These are phyloP conservation scores for Asterochloris sp. DNA, from an alignment of 139 green algal species.

Conservation along the genomic window DNA sequence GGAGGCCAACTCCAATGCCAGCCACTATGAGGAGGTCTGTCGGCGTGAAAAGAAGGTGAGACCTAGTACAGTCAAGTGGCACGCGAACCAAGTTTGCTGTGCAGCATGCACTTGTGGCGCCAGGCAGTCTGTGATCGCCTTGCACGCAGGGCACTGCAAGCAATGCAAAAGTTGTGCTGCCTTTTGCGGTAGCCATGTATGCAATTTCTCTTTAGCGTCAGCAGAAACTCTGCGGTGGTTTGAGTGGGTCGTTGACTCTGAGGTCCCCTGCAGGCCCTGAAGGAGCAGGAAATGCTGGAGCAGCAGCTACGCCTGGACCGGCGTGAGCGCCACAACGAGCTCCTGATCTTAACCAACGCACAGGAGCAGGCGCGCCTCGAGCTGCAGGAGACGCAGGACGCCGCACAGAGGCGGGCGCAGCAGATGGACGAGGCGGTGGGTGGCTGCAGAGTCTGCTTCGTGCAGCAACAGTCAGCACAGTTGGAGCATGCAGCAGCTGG, in stretches of 20 bases:
- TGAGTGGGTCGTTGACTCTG: background rate
- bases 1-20: slow-evolving; percentile 25
- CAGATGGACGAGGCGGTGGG: background rate
- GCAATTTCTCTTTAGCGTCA: too few relatives aligned
- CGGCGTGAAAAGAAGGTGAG: slow-evolving; percentile 7
- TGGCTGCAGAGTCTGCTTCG: background rate
- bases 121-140: too few relatives aligned
- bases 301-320: slow-evolving; percentile 29
- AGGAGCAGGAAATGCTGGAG: slow-evolving; percentile 27
- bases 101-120: too few relatives aligned
- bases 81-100: too few relatives aligned
- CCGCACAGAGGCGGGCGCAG: background rate
- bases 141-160: too few relatives aligned
- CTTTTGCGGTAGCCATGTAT: too few relatives aligned
- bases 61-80: too few relatives aligned
- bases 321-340: slow-evolving; percentile 21
- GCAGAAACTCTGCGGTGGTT: too few relatives aligned
- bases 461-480: too few relatives aligned
- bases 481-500: too few relatives aligned
- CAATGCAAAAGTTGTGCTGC: too few relatives aligned
- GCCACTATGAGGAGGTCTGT: slow-evolving; percentile 30
- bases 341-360: background rate
- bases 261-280: slow-evolving; percentile 8
- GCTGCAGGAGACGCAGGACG: slow-evolving; percentile 15
- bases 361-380: slow-evolving; percentile 18